Conservation (phyloP, 1,284 basidiomycete genomes). For the Rhodotorula sp. region DNA sequence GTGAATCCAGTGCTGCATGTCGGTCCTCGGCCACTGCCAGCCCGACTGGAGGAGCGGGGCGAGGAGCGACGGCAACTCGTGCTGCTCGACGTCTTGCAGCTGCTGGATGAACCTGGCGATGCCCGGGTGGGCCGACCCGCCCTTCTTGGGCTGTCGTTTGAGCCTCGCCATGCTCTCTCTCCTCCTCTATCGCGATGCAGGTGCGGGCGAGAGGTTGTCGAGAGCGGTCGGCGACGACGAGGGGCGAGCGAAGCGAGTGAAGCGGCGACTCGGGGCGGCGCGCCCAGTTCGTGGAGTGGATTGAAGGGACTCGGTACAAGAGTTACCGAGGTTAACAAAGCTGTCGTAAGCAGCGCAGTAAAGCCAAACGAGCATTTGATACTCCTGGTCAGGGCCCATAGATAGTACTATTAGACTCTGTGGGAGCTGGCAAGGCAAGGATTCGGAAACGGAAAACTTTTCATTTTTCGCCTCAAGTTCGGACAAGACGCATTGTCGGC, state of each 20-base stretch:
- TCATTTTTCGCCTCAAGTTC: no score
- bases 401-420: no score
- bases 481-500: no score
- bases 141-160: conserved; percentile 38
- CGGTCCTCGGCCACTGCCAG: conserved; percentile 96
- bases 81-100: conserved; percentile 17
- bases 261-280: neutral
- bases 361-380: no score
- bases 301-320: neutral
- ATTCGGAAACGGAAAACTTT: no score
- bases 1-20: conserved; percentile 93
- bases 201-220: neutral
- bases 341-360: neutral
- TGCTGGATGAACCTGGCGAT: conserved; percentile 37
- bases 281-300: neutral
- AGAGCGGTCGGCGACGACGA: neutral
- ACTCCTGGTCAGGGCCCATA: no score
- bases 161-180: conserved; percentile 24
- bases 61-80: conserved; percentile 36
- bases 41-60: conserved; percentile 24
- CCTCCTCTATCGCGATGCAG: neutral
- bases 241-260: neutral
- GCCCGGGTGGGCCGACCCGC: conserved; percentile 29
- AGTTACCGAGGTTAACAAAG: neutral
- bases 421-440: no score